These are phyloP conservation scores for Begonia masoniana DNA, from an alignment of 306 rosid species.

Conservation along the genomic window DNA sequence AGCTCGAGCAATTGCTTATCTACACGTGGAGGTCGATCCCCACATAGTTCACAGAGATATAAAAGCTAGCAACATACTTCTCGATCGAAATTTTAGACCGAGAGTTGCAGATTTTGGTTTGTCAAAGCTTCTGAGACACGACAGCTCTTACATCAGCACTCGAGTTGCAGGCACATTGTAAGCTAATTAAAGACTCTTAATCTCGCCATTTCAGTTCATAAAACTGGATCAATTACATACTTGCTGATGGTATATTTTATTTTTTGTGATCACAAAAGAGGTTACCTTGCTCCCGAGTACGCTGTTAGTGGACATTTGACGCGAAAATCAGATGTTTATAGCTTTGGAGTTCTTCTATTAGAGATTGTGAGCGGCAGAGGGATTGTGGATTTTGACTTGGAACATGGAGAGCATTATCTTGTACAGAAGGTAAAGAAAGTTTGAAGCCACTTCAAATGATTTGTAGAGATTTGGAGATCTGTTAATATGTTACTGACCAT, in stretches of 20 bases:
- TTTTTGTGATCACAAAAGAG: slow-evolving; percentile 30
- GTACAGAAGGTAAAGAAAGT: slow-evolving; percentile 64
- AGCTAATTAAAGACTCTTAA: slow-evolving; percentile 15
- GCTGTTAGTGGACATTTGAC: slow-evolving; percentile 74
- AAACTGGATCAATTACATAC: background rate
- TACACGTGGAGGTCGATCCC: slow-evolving; percentile 60
- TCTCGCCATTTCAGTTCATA: background rate
- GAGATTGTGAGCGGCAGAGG: slow-evolving; percentile 62
- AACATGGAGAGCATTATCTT: slow-evolving; percentile 45
- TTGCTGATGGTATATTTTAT: slow-evolving; percentile 17
- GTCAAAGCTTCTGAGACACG: slow-evolving; percentile 51
- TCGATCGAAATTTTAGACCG: slow-evolving; percentile 46
- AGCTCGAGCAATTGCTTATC: slow-evolving; percentile 63
- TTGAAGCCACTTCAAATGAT: background rate
- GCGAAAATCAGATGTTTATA: slow-evolving; percentile 79
- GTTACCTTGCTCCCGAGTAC: slow-evolving; percentile 93
- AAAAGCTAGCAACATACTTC: slow-evolving; percentile 75
- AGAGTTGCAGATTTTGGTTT: slow-evolving; percentile 81
- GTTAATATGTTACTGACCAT: background rate
- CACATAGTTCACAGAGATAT: slow-evolving; percentile 84
- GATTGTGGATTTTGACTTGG: slow-evolving; percentile 42
- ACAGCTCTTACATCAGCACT: slow-evolving; percentile 63
- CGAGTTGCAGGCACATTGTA: slow-evolving; percentile 95
- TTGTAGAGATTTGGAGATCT: background rate
- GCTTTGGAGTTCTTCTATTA: slow-evolving; percentile 71